Base-by-base conservation (phyloP, 2,329 filamentous ascomycete species). In the Juglanconis juglandina region DNA sequence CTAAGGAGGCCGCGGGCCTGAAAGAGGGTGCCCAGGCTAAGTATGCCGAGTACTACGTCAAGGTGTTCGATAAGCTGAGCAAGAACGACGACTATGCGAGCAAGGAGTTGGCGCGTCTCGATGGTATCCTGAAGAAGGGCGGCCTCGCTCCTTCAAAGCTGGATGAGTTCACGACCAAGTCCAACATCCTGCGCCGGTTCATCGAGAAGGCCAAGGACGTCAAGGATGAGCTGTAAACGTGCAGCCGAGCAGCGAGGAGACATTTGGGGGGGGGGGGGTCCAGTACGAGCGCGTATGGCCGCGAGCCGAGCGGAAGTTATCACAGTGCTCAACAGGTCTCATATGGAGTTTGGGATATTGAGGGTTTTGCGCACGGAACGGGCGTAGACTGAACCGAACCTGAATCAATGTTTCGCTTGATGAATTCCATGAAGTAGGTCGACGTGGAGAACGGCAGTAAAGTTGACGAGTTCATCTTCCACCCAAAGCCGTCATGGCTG, bases 31-130 rank as follows among this genome's bases (percentile, higher is more conserved):
- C 78, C 11, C 79, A 86, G 75, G 76, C 88, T 75, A 91, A 91
- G 80, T 96, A 94, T 72, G 91, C 91, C 51, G 84, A 93, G 77
- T 99, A 99, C 85, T 98, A 99, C 76, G 81, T 95, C 73, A 91
- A 91, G 73, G 92, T 96, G 58, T 89, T 95, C 63, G 86, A 91
- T 73, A 98, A 97, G 86, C 79, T 95, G 65, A 82, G 80, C 72
- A 81, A 88, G 75, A 96, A 89, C 77, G 82, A 89, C 63, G 88
- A 81, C 56, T 97, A 91, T 71, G 91, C 87, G 53, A 79, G 85
- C 72, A 98, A 96, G 86, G 94, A 98, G 82, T 80, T 93, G 64
- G 82, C 87, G 63, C 86, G 94, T 65, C 81, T 98, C 64, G 84
- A 91, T 68, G 87, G 88, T 67, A 84, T 98, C 67, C 79, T 97